These are phyloP conservation scores for Tillandsia fasciculata DNA, from an alignment of 176 grass and related monocot genomes.

Conservation along the genomic window DNA sequence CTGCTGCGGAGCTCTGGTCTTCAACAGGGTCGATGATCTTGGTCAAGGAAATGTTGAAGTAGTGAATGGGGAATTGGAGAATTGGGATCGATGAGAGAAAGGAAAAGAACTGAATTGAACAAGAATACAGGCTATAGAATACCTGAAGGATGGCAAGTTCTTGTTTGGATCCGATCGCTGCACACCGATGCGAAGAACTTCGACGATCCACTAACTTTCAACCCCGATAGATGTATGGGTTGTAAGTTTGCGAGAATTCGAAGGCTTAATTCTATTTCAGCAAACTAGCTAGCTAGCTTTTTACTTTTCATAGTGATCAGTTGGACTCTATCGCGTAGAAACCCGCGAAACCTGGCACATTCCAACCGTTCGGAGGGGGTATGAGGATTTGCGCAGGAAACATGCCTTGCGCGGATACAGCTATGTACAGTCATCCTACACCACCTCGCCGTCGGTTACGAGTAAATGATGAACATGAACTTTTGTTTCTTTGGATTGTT, in stretches of 20 bases:
- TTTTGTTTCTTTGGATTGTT: neutral
- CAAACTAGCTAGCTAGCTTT: neutral
- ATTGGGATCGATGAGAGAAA: too few species aligned
- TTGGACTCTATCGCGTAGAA: neutral
- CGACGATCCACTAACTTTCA: constrained; percentile 30
- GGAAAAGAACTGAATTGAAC: too few species aligned
- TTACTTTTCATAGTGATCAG: neutral
- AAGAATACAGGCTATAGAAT: constrained; percentile 27
- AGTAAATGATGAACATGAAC: neutral
- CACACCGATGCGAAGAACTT: constrained; percentile 28
- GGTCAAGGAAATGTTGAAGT: too few species aligned
- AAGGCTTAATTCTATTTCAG: neutral
- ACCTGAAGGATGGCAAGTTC: constrained; percentile 26
- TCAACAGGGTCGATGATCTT: too few species aligned
- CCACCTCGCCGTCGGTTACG: constrained; percentile 20
- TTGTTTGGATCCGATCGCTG: constrained; percentile 32
- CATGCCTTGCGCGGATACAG: constrained; percentile 20
- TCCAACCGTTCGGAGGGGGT: constrained; percentile 14
- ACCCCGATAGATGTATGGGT: constrained; percentile 24
- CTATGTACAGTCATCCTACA: constrained; percentile 20
- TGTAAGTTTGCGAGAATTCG: constrained; percentile 6
- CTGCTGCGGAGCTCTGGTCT: too few species aligned
- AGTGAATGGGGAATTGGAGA: too few species aligned
- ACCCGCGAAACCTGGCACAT: constrained; percentile 19
- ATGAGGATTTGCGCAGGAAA: constrained; percentile 17